Conservation (phyloP, 2,329 filamentous ascomycete species). For the Orbilia quercus region DNA sequence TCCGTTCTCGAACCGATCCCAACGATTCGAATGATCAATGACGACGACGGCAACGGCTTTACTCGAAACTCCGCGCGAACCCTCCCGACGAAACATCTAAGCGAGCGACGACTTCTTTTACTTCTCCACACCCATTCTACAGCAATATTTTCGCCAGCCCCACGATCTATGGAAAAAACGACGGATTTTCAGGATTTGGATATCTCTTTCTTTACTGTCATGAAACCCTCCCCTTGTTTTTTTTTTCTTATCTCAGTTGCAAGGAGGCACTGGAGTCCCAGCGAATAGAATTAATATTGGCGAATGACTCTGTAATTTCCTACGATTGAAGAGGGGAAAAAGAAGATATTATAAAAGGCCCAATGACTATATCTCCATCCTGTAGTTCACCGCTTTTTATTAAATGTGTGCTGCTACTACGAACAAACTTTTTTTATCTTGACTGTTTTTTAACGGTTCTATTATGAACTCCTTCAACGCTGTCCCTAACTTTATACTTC, state of each 20-base stretch:
- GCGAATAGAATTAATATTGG: conserved; percentile 26
- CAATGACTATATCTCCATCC: conserved; percentile 37
- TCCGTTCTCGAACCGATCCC: conserved; percentile 52
- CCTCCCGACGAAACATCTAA: conserved; percentile 25
- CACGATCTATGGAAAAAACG: conserved; percentile 53
- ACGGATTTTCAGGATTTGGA: conserved; percentile 54
- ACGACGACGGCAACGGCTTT: conserved; percentile 67
- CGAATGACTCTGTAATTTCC: conserved; percentile 44
- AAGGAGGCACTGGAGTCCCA: conserved; percentile 32
- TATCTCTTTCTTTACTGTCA: conserved; percentile 33
- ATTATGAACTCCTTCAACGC: conserved; percentile 43
- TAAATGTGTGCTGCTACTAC: conserved; percentile 42
- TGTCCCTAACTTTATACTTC: conserved; percentile 49
- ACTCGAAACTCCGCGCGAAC: conserved; percentile 25
- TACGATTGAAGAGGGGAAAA: conserved; percentile 32
- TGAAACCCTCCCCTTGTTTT: conserved; percentile 29
- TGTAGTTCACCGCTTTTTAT: conserved; percentile 28
- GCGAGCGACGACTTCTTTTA: conserved; percentile 54
- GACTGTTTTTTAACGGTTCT: conserved; percentile 16
- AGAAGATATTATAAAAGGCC: conserved; percentile 22
- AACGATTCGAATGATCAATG: conserved; percentile 67
- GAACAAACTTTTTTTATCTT: conserved; percentile 36
- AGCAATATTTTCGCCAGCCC: conserved; percentile 27
- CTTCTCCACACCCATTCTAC: conserved; percentile 49
- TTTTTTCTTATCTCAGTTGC: conserved; percentile 44